phyloP scores from a whole-genome alignment of 176 grass and related monocot species.

The Leersia perrieri region DNA sequence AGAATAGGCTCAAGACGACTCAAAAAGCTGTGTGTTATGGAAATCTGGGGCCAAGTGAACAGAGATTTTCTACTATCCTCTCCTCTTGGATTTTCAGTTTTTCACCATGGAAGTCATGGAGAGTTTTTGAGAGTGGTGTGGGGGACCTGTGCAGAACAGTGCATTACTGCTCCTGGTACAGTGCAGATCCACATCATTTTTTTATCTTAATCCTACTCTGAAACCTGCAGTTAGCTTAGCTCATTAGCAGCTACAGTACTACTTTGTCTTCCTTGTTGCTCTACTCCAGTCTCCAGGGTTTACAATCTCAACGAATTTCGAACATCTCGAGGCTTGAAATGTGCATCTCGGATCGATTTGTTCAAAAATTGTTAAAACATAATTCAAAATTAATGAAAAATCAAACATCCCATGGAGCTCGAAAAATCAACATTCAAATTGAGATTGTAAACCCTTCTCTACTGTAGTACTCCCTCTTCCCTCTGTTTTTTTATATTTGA shows the following conservation, averaged over 20 bases:
- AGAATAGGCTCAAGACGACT: neutral
- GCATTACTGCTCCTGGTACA: no score
- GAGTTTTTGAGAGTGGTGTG: neutral
- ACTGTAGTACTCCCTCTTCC: no score
- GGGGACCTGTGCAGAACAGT: neutral
- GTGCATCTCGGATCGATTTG: no score
- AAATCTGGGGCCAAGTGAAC: conserved; percentile 36
- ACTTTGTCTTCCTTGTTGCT: neutral
- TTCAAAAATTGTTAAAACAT: no score
- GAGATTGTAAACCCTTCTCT: no score
- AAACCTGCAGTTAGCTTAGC: neutral
- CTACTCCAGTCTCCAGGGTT: no score
- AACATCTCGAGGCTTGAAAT: no score
- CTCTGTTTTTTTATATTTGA: no score
- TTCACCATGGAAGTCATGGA: neutral
- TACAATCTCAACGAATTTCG: no score
- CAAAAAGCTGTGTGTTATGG: conserved; percentile 19
- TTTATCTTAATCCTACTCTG: neutral
- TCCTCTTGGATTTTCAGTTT: neutral
- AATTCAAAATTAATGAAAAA: no score
- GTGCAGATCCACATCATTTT: neutral
- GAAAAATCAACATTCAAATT: no score
- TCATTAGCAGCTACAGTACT: neutral
- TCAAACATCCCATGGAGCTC: no score
- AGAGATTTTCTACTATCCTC: neutral